A percentile compares a stretch with the other conserved stretches of the same genome.
These are phyloP conservation scores for Paecilomyces niveus DNA, from an alignment of 2,329 filamentous ascomycete genomes.

Conservation along the genomic window DNA sequence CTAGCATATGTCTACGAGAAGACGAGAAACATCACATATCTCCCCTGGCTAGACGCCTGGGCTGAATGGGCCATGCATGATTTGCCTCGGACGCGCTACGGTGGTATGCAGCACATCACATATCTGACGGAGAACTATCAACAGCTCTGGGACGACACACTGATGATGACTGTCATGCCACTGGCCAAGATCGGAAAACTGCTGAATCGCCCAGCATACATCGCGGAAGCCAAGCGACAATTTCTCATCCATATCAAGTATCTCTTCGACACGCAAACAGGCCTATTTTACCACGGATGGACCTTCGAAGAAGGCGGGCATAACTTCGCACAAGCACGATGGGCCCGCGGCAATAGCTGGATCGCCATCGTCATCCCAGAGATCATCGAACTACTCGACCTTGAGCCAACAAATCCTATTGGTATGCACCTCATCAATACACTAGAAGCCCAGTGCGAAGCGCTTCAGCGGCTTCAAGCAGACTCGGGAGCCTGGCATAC, in stretches of 20 bases:
- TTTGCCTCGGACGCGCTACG: constrained; percentile 62
- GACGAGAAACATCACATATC: constrained; percentile 59
- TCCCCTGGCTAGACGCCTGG: constrained; percentile 74
- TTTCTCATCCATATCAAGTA: constrained; percentile 74
- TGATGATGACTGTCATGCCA: constrained; percentile 83
- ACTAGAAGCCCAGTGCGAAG: constrained; percentile 61
- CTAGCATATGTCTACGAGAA: constrained; percentile 73
- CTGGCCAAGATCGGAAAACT: constrained; percentile 72
- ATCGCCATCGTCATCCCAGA: constrained; percentile 78
- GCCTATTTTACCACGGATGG: constrained; percentile 78
- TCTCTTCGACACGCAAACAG: constrained; percentile 63
- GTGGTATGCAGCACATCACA: constrained; percentile 68
- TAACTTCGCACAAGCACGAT: constrained; percentile 50
- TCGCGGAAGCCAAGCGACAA: constrained; percentile 70
- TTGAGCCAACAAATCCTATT: constrained; percentile 54
- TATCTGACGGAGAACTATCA: constrained; percentile 64
- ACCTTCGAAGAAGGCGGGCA: constrained; percentile 62
- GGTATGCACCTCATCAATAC: constrained; percentile 46
- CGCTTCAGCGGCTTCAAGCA: constrained; percentile 55
- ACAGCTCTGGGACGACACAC: constrained; percentile 77
- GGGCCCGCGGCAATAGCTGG: constrained; percentile 57
- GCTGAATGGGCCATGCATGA: constrained; percentile 78
- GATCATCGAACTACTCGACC: constrained; percentile 64
- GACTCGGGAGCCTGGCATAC: constrained; percentile 65
- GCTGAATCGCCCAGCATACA: constrained; percentile 62